Evolutionary conservation across 177 flowering plant species (phyloP).

Genomic region (Vitis hybrid): DNA sequence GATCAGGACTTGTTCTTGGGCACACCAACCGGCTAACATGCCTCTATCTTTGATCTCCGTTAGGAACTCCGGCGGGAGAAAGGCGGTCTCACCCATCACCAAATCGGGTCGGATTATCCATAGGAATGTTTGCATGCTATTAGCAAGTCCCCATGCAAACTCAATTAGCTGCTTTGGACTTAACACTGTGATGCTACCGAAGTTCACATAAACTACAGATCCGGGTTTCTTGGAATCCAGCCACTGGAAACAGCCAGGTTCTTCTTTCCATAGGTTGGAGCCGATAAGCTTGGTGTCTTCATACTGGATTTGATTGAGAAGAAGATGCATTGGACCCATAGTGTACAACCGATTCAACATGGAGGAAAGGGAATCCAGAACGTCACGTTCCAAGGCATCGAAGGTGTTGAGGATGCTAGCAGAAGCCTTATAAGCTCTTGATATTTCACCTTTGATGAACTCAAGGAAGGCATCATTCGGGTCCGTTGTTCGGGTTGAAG

Average conservation of each 20-base stretch:
- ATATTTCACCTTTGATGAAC: background rate
- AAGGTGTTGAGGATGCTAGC: conserved; percentile 20
- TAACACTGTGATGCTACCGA: conserved; percentile 37
- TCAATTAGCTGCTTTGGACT: conserved; percentile 26
- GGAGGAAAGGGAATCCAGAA: conserved; percentile 22
- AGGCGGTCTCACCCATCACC: conserved; percentile 26
- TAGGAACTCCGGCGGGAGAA: conserved; percentile 21
- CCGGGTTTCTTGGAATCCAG: conserved; percentile 23
- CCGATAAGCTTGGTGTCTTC: conserved; percentile 12
- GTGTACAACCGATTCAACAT: conserved; percentile 22
- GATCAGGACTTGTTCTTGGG: conserved; percentile 39
- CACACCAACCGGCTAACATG: conserved; percentile 39
- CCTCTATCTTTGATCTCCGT: conserved; percentile 34
- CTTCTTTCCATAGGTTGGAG: conserved; percentile 36
- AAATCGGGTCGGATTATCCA: conserved; percentile 41
- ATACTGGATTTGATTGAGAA: conserved; percentile 4
- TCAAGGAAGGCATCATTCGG: conserved; percentile 20
- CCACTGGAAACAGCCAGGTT: conserved; percentile 30
- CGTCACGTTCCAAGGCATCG: conserved; percentile 28
- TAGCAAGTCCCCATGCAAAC: conserved; percentile 51
- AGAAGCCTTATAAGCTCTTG: conserved; percentile 4
- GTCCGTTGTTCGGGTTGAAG: conserved; percentile 23
- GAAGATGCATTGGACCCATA: conserved; percentile 29
- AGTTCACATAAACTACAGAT: conserved; percentile 43
- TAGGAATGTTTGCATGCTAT: conserved; percentile 29